Conservation (phyloP, 2,329 filamentous ascomycete species). For the Magnaporthiopsis rhizophila region DNA sequence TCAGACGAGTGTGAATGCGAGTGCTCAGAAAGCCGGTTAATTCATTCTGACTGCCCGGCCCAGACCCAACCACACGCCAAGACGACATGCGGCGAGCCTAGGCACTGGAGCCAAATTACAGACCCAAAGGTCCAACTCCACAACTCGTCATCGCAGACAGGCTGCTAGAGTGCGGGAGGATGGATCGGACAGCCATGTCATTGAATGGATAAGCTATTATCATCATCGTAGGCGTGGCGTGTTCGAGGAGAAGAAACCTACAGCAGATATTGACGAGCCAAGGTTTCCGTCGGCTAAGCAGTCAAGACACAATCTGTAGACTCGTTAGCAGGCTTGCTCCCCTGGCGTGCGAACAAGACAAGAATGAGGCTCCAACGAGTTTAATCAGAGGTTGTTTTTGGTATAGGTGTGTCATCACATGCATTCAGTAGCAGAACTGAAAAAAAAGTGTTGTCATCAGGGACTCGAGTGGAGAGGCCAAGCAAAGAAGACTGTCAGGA, state of each 20-base stretch:
- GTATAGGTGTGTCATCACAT: constrained; percentile 58
- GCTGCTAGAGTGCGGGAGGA: constrained; percentile 62
- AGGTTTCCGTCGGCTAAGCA: not conserved
- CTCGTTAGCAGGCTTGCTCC: not conserved
- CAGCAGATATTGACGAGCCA: not conserved
- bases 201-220: constrained; percentile 72
- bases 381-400: constrained; percentile 43
- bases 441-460: constrained; percentile 57
- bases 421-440: constrained; percentile 72
- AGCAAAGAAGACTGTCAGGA: not conserved
- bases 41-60: constrained; percentile 28
- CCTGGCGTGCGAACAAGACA: not conserved
- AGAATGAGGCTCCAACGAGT: constrained; percentile 1
- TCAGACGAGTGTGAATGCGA: not conserved
- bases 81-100: constrained; percentile 45
- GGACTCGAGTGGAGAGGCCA: constrained; percentile 21
- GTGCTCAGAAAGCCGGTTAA: constrained; percentile 29
- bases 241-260: constrained; percentile 2
- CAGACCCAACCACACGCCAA: constrained; percentile 29
- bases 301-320: not conserved
- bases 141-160: constrained; percentile 59
- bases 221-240: constrained; percentile 35
- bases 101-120: constrained; percentile 57
- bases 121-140: constrained; percentile 52
- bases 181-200: constrained; percentile 60